Percentiles rank a stretch among this genome's conserved stretches.
Evolutionary conservation across 768 basidiomycete genomes (phyloP).

Genomic region (Collybiopsis luxurians): DNA sequence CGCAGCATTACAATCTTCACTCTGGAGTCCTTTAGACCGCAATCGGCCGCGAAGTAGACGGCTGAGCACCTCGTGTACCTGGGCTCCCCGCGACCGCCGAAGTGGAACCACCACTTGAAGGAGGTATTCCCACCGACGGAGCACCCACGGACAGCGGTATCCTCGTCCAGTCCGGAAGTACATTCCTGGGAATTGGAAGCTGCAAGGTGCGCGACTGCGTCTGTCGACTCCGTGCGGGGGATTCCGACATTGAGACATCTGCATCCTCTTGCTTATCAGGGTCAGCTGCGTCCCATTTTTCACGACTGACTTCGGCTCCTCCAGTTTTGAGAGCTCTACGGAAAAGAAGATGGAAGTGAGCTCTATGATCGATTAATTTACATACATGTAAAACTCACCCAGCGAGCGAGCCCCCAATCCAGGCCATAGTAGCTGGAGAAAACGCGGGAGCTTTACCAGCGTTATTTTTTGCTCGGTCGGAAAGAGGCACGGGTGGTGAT

Average conservation of each 20-base stretch:
- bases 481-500: constrained; percentile 45
- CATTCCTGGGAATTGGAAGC: constrained; percentile 32
- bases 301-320: constrained; percentile 76
- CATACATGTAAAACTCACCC: constrained; percentile 54
- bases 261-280: constrained; percentile 38
- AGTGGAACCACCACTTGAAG: constrained; percentile 4
- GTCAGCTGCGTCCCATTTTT: constrained; percentile 79
- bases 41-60: too few relatives aligned
- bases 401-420: constrained; percentile 93
- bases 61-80: too few relatives aligned
- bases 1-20: too few relatives aligned
- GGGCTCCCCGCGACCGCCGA: too few relatives aligned
- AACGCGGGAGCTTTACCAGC: constrained; percentile 90
- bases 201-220: constrained; percentile 6
- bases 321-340: constrained; percentile 81
- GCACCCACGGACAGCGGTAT: constrained; percentile 61
- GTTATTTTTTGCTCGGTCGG: constrained; percentile 53
- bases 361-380: background rate
- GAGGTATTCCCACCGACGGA: constrained; percentile 41
- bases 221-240: background rate
- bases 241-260: constrained; percentile 14
- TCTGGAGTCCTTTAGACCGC: too few relatives aligned
- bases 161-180: constrained; percentile 84
- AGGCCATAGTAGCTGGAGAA: constrained; percentile 73
- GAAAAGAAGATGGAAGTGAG: constrained; percentile 6